Evolutionary conservation across 306 rosid genomes (phyloP).

Genomic region (Dryas alaskensis): DNA sequence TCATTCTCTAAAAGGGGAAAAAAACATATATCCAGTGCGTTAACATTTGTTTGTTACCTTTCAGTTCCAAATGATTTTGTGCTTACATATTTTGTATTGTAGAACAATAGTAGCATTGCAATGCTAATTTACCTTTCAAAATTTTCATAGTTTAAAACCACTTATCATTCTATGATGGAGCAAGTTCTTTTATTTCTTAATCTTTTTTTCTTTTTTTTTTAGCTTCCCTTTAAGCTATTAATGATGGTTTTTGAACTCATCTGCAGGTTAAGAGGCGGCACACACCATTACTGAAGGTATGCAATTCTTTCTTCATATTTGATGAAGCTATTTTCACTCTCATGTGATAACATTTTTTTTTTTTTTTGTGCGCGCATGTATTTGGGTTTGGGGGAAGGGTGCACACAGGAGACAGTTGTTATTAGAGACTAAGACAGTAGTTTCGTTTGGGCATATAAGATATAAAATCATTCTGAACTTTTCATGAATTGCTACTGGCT

Average conservation of each 20-base stretch:
- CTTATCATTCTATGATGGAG: not conserved
- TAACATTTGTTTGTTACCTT: not conserved
- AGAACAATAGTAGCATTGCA: not conserved
- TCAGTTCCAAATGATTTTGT: not conserved
- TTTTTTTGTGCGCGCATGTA: not conserved
- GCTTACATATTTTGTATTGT: not conserved
- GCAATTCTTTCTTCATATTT: constrained; percentile 29
- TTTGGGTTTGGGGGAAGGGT: not conserved
- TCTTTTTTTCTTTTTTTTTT: not conserved
- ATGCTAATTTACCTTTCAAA: not conserved
- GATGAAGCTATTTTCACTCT: not conserved
- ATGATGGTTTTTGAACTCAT: constrained; percentile 34
- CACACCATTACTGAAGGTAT: constrained; percentile 87
- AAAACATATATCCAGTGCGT: not conserved
- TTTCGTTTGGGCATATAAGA: not conserved
- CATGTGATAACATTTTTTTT: not conserved
- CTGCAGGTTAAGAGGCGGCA: constrained; percentile 74
- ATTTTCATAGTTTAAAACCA: not conserved
- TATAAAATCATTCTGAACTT: not conserved
- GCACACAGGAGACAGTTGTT: not conserved
- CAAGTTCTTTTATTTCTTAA: not conserved
- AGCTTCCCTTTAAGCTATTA: constrained; percentile 9
- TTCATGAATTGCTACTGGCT: not conserved
- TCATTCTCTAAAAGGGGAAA: not conserved
- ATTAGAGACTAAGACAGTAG: not conserved